Base-by-base conservation (phyloP, 441 rosid species). In the Populus hybrid region DNA sequence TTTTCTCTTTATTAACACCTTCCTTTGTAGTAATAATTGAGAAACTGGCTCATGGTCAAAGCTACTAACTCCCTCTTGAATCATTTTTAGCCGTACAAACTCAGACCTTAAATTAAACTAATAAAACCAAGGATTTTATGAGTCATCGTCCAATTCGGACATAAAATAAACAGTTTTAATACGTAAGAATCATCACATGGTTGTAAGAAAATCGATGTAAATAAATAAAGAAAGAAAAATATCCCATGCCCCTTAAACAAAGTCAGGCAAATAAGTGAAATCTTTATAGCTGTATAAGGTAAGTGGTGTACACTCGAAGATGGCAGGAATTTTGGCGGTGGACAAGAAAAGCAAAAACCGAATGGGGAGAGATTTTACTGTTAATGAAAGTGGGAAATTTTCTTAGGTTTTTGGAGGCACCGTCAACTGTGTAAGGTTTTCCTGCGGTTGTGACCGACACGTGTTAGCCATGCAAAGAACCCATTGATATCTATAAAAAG, bases 381-480 rank as follows among this genome's bases (percentile, higher is more conserved):
- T n/a, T 7, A 4, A 0, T 9, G 16, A 3, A 7, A 67, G 21
- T 31, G 9, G 70, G 18, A 12, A 9, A 67, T 7, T 16, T 33
- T 26, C 5, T 33, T 31, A 31, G 29, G 18, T n/a, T 6, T 10
- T 45, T 31, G 7, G 12, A 40, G 42, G 42, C 42, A 38, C 45
- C 42, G 10, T 38, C 42, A 9, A 38, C 42, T 71, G 71, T 31
- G 71, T 24, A 16, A 10, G 16, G 56, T 35, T 23, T 14, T 9
- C 1, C 40, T 63, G 3, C 40, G 73, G 68, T 23, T 53, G 24
- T 53, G 29, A 23, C 50, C 3, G 69, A 77, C 86, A 86, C 84
- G 82, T 83, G 86, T 82, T 2, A 20, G 12, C 66, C 85, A 82
- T 83, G 83, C 76, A 71, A n/a, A 14, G 7, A 68, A 83, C 81